Conservation (phyloP, 495 filamentous ascomycete genomes). For the Penicillium bialowiezense region DNA sequence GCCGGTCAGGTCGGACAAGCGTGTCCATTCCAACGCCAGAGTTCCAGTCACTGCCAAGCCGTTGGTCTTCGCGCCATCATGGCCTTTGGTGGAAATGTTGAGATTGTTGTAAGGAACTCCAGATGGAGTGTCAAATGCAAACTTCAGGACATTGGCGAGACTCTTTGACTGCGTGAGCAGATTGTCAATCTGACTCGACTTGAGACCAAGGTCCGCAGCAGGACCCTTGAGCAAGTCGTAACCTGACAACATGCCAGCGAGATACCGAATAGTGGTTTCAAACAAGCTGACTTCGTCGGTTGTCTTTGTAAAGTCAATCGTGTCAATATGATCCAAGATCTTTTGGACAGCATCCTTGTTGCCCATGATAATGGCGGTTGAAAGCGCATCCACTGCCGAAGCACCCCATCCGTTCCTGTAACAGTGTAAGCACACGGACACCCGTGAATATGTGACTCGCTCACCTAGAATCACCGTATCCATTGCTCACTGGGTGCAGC, state of each 20-base stretch:
- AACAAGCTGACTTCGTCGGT: slow-evolving; percentile 65
- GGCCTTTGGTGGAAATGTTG: slow-evolving; percentile 50
- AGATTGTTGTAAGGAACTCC: slow-evolving; percentile 77
- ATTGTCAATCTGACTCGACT: slow-evolving; percentile 46
- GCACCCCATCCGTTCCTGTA: slow-evolving; percentile 84
- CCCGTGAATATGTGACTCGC: slow-evolving; percentile 9
- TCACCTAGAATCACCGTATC: slow-evolving; percentile 66
- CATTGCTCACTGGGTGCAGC: slow-evolving; percentile 64
- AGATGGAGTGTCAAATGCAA: slow-evolving; percentile 72
- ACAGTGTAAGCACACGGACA: neutral
- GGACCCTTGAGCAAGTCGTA: slow-evolving; percentile 80
- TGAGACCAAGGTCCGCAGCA: slow-evolving; percentile 47
- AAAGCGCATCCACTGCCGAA: slow-evolving; percentile 77
- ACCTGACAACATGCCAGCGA: slow-evolving; percentile 75
- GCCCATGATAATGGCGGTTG: slow-evolving; percentile 76
- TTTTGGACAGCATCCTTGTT: slow-evolving; percentile 62
- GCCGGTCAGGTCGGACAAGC: slow-evolving; percentile 72
- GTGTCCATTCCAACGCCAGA: slow-evolving; percentile 82
- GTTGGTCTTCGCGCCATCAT: slow-evolving; percentile 53
- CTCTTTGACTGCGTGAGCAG: slow-evolving; percentile 65
- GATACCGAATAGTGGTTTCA: slow-evolving; percentile 87
- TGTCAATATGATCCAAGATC: slow-evolving; percentile 66
- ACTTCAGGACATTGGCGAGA: slow-evolving; percentile 70
- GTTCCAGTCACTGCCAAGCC: slow-evolving; percentile 71
- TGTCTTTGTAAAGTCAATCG: slow-evolving; percentile 66